Evolutionary conservation across 257 asterid genomes (phyloP).

Genomic region (Ligustrum vulgare): DNA sequence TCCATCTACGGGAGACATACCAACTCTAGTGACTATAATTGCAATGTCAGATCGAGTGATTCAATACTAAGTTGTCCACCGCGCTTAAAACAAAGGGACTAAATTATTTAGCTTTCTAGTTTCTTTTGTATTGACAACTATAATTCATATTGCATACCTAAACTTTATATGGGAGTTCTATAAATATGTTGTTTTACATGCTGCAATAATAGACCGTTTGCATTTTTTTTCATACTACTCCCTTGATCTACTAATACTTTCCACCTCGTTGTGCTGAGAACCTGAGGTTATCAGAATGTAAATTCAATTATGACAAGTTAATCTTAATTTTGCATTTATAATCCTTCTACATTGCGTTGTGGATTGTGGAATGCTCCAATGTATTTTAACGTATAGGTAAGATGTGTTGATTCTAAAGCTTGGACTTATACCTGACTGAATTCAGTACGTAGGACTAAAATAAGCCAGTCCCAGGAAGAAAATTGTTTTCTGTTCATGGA

Average conservation of each 20-base stretch:
- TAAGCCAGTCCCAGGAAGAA: background rate
- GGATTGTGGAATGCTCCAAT: constrained; percentile 13
- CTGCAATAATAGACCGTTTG: background rate
- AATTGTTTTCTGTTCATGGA: background rate
- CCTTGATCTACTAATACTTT: background rate
- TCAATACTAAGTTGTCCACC: background rate
- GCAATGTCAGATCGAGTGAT: background rate
- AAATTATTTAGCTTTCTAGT: background rate
- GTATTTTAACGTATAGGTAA: constrained; percentile 10
- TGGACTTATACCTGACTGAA: background rate
- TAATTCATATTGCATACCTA: background rate
- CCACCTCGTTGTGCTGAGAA: background rate
- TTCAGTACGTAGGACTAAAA: background rate
- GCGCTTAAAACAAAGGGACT: background rate
- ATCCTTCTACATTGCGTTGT: constrained; percentile 17
- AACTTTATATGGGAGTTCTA: background rate
- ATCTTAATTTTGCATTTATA: background rate
- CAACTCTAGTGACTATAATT: background rate
- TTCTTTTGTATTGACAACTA: background rate
- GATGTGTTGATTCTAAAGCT: constrained; percentile 8
- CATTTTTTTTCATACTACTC: background rate
- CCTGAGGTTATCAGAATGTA: constrained; percentile 1
- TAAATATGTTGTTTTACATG: background rate
- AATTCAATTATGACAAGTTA: constrained; percentile 5
- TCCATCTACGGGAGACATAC: background rate